These are phyloP conservation scores for Plasmodium knowlesi DNA, from an alignment of 169 alveolate genomes.

Conservation along the genomic window DNA sequence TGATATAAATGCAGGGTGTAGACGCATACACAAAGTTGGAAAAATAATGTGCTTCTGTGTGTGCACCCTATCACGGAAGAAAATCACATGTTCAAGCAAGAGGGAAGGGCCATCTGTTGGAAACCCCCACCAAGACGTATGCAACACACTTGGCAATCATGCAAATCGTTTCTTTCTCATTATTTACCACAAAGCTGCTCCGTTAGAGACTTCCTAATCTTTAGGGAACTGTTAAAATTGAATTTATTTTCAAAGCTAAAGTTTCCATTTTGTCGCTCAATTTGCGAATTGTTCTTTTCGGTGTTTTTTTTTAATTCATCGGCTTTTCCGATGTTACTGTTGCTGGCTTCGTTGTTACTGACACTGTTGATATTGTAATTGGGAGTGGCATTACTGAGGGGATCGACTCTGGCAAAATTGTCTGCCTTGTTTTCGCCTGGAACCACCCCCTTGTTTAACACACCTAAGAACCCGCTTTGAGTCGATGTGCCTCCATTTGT, in stretches of 20 bases:
- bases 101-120: not conserved
- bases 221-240: constrained; percentile 61
- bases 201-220: constrained; percentile 62
- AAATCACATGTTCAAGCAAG: not conserved
- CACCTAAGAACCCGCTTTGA: not conserved
- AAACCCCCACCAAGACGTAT: not conserved
- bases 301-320: constrained; percentile 13
- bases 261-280: constrained; percentile 38
- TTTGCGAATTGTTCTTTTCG: constrained; percentile 26
- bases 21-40: not conserved
- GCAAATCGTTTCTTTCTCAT: not conserved
- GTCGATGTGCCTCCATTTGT: not conserved
- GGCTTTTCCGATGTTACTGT: not conserved
- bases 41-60: not conserved
- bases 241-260: constrained; percentile 52
- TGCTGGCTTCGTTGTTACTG: not conserved
- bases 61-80: not conserved
- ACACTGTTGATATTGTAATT: not conserved
- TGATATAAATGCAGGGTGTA: not conserved
- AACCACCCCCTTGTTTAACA: not conserved
- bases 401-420: not conserved
- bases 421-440: not conserved
- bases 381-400: not conserved
- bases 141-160: not conserved
- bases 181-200: constrained; percentile 73